phyloP scores from a whole-genome alignment of 495 filamentous ascomycete species.

The Copromyces sp. region DNA sequence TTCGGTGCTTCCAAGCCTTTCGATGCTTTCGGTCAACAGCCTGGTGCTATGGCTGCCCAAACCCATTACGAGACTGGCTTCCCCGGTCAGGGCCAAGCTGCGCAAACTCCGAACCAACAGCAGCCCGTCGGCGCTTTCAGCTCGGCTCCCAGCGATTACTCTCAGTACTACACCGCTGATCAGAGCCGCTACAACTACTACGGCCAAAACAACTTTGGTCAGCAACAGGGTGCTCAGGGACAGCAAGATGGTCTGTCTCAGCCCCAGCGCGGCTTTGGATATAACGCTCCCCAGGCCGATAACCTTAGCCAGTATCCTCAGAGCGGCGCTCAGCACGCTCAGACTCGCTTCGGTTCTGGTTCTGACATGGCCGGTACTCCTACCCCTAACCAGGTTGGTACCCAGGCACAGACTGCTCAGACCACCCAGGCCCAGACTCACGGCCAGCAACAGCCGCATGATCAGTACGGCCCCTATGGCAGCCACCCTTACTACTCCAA shows the following conservation, averaged over 20 bases:
- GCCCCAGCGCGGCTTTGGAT: constrained; percentile 62
- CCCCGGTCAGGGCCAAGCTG: constrained; percentile 50
- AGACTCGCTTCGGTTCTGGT: constrained; percentile 29
- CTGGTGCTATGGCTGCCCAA: constrained; percentile 33
- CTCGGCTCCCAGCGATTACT: constrained; percentile 70
- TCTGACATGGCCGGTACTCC: constrained; percentile 75
- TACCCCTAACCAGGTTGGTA: constrained; percentile 48
- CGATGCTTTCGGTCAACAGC: constrained; percentile 75
- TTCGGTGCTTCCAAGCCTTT: constrained; percentile 65
- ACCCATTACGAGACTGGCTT: constrained; percentile 35
- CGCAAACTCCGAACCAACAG: constrained; percentile 40
- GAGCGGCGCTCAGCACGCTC: constrained; percentile 41
- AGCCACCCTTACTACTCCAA: constrained; percentile 70
- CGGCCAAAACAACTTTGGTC: constrained; percentile 62
- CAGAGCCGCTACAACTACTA: constrained; percentile 70
- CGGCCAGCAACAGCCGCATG: constrained; percentile 47
- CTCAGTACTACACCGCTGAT: constrained; percentile 79
- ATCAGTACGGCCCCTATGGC: constrained; percentile 56
- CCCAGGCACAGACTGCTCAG: constrained; percentile 44
- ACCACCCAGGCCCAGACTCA: constrained; percentile 49
- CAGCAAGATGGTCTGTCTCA: constrained; percentile 62
- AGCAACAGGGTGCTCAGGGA: constrained; percentile 49
- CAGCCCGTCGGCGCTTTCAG: constrained; percentile 51
- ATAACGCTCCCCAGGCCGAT: constrained; percentile 63
- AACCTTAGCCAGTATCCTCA: constrained; percentile 65